phyloP scores from a whole-genome alignment of 371 early-diverging fungal species.

The Zopfochytrium polystomum region DNA sequence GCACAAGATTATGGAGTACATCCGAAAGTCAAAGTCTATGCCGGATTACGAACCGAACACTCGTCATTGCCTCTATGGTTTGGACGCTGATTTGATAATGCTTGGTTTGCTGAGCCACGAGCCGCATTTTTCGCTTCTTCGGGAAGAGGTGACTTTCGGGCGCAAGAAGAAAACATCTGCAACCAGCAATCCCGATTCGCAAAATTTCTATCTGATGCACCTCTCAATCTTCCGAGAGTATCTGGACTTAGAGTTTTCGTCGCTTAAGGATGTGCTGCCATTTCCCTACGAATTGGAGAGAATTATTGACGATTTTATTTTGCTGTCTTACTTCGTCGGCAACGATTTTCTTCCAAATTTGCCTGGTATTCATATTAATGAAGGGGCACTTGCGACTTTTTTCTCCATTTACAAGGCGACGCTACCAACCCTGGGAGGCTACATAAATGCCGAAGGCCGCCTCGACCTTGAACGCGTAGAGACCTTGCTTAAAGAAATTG shows the following conservation, averaged over 20 bases:
- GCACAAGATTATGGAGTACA: too few species aligned
- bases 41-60: slow-evolving; percentile 86
- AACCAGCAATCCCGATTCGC: slow-evolving; percentile 76
- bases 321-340: slow-evolving; percentile 98
- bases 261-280: slow-evolving; percentile 69
- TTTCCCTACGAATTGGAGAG: slow-evolving; percentile 82
- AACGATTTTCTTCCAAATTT: slow-evolving; percentile 99
- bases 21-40: slow-evolving; percentile 77
- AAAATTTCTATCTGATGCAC: slow-evolving; percentile 63
- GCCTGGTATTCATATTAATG: slow-evolving; percentile 96
- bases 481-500: slow-evolving; percentile 79
- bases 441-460: slow-evolving; percentile 83
- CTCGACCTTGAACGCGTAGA: slow-evolving; percentile 76
- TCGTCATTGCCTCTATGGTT: slow-evolving; percentile 92
- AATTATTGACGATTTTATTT: slow-evolving; percentile 98
- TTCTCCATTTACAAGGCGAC: slow-evolving; percentile 74
- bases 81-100: slow-evolving; percentile 99
- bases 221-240: slow-evolving; percentile 90
- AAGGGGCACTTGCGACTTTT: slow-evolving; percentile 92
- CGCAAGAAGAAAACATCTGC: slow-evolving; percentile 58
- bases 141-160: slow-evolving; percentile 93
- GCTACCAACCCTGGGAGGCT: slow-evolving; percentile 75
- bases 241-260: slow-evolving; percentile 79
- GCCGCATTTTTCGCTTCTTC: slow-evolving; percentile 91
- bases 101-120: slow-evolving; percentile 97